phyloP scores from a whole-genome alignment of 2,329 filamentous ascomycete species.

The Sclerotiophoma versabilis region DNA sequence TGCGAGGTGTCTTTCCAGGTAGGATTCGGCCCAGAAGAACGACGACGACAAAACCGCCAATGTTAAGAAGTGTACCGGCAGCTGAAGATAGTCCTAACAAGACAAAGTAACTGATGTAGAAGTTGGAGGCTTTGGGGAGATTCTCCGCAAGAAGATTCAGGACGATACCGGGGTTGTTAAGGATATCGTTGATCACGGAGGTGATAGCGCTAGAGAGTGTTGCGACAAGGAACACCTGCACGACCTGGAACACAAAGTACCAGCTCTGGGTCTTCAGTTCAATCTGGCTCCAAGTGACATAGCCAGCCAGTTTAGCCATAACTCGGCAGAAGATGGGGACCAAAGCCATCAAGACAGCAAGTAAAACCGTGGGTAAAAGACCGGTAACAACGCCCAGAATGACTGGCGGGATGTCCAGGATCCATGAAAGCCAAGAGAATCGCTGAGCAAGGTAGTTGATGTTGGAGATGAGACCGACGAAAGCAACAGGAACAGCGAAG shows the following conservation, averaged over 20 bases:
- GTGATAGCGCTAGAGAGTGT: slow-evolving; percentile 83
- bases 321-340: slow-evolving; percentile 54
- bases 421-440: slow-evolving; percentile 52
- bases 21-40: slow-evolving; percentile 77
- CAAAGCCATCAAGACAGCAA: slow-evolving; percentile 54
- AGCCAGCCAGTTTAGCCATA: slow-evolving; percentile 48
- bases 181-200: slow-evolving; percentile 61
- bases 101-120: slow-evolving; percentile 95
- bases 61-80: slow-evolving; percentile 68
- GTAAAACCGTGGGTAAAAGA: slow-evolving; percentile 53
- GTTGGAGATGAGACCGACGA: slow-evolving; percentile 55
- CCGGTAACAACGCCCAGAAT: slow-evolving; percentile 57
- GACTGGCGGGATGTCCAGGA: slow-evolving; percentile 50
- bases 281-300: slow-evolving; percentile 53
- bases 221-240: slow-evolving; percentile 93
- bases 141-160: slow-evolving; percentile 73
- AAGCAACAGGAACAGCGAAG: slow-evolving; percentile 55
- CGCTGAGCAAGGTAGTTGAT: slow-evolving; percentile 52
- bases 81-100: slow-evolving; percentile 71
- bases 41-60: slow-evolving; percentile 81
- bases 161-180: slow-evolving; percentile 66
- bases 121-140: slow-evolving; percentile 86
- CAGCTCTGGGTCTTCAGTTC: slow-evolving; percentile 84
- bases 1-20: slow-evolving; percentile 54
- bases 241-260: slow-evolving; percentile 90